A percentile compares a stretch with the other conserved stretches of the same genome.
Evolutionary conservation across 2,329 filamentous ascomycete genomes (phyloP).

Genomic region (Trichophyton equinum): DNA sequence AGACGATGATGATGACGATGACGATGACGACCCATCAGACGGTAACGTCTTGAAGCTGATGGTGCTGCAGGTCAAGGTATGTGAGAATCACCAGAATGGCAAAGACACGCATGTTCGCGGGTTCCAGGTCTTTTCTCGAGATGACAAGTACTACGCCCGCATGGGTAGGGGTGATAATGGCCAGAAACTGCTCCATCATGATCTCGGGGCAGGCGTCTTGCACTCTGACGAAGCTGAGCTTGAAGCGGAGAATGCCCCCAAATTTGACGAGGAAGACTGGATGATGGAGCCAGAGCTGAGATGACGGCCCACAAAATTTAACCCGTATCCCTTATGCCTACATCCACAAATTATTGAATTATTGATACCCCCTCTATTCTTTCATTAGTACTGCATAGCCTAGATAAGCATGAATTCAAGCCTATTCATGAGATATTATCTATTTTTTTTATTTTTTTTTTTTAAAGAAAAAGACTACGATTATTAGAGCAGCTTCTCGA

Average conservation of each 20-base stretch:
- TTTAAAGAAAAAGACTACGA: not conserved
- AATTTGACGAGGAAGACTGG: slow-evolving; percentile 36
- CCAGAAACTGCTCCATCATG: slow-evolving; percentile 8
- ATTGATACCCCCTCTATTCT: not conserved
- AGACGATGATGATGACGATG: slow-evolving; percentile 13
- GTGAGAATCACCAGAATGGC: slow-evolving; percentile 97
- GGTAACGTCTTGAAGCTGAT: slow-evolving; percentile 73
- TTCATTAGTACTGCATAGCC: not conserved
- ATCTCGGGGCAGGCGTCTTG: slow-evolving; percentile 11
- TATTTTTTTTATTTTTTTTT: not conserved
- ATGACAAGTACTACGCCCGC: slow-evolving; percentile 26
- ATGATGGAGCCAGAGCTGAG: slow-evolving; percentile 39
- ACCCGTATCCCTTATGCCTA: too few relatives aligned
- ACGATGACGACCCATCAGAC: slow-evolving; percentile 34
- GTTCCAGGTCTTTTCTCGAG: slow-evolving; percentile 64
- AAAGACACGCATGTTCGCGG: slow-evolving; percentile 97
- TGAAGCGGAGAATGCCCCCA: slow-evolving; percentile 8
- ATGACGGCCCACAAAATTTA: slow-evolving; percentile 8
- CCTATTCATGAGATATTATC: not conserved
- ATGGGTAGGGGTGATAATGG: slow-evolving; percentile 12
- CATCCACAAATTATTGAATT: not conserved
- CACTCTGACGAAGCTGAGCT: not conserved
- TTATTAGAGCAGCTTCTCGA: slow-evolving; percentile 50
- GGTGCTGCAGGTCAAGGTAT: slow-evolving; percentile 76
- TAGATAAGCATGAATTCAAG: not conserved